A percentile compares a stretch with the other conserved stretches of the same genome.
Evolutionary conservation across 2,329 filamentous ascomycete genomes (phyloP).

Genomic region (Colletotrichum theobromicola): DNA sequence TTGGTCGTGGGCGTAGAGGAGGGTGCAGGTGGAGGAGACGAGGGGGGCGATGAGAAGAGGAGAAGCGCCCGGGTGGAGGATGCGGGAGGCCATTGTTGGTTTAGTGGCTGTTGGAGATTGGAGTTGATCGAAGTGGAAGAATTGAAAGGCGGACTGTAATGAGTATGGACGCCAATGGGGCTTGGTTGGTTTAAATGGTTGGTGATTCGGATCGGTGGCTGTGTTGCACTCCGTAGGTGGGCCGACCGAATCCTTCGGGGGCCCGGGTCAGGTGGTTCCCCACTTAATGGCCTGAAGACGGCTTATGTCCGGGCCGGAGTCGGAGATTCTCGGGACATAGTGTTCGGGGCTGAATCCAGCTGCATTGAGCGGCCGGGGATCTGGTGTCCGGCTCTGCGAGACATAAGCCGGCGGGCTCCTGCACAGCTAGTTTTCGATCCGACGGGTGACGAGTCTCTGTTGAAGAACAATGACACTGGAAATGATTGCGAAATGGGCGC

Average conservation of each 20-base stretch:
- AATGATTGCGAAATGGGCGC: too few relatives aligned
- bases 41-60: conserved; percentile 33
- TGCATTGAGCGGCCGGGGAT: not conserved
- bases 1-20: conserved; percentile 31
- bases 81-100: conserved; percentile 24
- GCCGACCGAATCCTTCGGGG: not conserved
- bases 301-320: not conserved
- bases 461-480: not conserved
- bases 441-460: not conserved
- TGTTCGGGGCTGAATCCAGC: not conserved
- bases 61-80: conserved; percentile 21
- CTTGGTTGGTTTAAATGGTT: not conserved
- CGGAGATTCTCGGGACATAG: not conserved
- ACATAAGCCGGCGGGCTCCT: not conserved
- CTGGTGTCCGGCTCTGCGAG: not conserved
- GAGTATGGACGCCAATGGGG: not conserved
- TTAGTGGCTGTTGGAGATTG: not conserved
- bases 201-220: not conserved
- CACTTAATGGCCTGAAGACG: not conserved
- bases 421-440: not conserved
- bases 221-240: not conserved
- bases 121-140: not conserved
- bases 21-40: conserved; percentile 30
- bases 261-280: not conserved
- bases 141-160: not conserved